Percentiles rank a stretch among this genome's conserved stretches.
These are phyloP conservation scores for Starmerella riodocensis DNA, from an alignment of 805 yeast genomes.

Conservation along the genomic window DNA sequence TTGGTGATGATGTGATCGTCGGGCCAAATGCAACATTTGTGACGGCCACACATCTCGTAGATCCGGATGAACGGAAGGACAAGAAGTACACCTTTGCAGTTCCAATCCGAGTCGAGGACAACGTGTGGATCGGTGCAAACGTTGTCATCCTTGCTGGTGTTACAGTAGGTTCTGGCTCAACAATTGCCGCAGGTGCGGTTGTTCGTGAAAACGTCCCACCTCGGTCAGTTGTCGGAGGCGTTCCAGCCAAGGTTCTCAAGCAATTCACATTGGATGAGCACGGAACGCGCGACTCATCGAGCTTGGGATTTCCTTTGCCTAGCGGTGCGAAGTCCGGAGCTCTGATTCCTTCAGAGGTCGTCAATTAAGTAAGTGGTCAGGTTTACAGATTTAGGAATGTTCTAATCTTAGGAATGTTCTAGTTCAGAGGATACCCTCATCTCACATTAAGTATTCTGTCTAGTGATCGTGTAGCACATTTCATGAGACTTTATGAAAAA, in stretches of 20 bases:
- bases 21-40: slow-evolving; percentile 52
- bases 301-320: not conserved
- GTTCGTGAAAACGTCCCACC: slow-evolving; percentile 47
- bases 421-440: no score
- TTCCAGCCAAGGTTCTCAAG: slow-evolving; percentile 38
- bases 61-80: slow-evolving; percentile 29
- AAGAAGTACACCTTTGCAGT: slow-evolving; percentile 43
- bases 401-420: no score
- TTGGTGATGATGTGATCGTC: slow-evolving; percentile 48
- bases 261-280: slow-evolving; percentile 3
- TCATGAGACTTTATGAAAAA: no score
- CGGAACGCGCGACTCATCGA: not conserved
- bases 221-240: slow-evolving; percentile 46
- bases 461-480: no score
- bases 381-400: no score
- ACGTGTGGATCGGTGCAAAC: slow-evolving; percentile 56
- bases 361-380: no score
- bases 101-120: slow-evolving; percentile 47
- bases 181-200: slow-evolving; percentile 56
- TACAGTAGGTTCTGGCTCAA: slow-evolving; percentile 46
- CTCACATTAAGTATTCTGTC: no score
- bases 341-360: no score
- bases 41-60: slow-evolving; percentile 55
- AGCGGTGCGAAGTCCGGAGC: no score
- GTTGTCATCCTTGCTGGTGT: slow-evolving; percentile 51